A percentile compares a stretch with the other conserved stretches of the same genome.
Evolutionary conservation across 2,329 filamentous ascomycete species (phyloP).

Genomic region (Sclerotinia glacialis): DNA sequence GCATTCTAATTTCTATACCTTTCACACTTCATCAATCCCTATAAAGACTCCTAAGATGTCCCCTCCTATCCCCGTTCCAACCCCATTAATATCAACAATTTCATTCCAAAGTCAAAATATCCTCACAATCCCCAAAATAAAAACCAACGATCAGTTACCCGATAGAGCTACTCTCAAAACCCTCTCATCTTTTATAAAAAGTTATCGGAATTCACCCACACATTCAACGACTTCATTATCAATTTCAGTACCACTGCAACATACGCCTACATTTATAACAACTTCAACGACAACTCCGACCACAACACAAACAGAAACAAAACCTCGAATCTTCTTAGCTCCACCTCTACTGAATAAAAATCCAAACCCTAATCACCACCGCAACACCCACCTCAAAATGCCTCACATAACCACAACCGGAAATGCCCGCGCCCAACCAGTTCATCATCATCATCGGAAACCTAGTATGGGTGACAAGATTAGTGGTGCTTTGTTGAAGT

Average conservation of each 20-base stretch:
- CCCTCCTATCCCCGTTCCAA: not conserved
- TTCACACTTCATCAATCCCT: not conserved
- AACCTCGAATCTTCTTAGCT: not conserved
- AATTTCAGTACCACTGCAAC: not conserved
- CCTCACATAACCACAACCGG: constrained; percentile 20
- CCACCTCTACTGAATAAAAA: not conserved
- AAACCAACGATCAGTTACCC: constrained; percentile 1
- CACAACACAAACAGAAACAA: not conserved
- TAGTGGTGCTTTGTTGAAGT: constrained; percentile 69
- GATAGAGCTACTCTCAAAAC: constrained; percentile 5
- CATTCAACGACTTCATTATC: not conserved
- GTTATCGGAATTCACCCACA: not conserved
- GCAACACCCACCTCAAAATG: not conserved
- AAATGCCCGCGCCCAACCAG: not conserved
- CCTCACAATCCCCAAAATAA: not conserved
- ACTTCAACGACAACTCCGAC: not conserved
- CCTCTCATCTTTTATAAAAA: constrained; percentile 20
- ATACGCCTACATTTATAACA: not conserved
- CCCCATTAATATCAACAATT: not conserved
- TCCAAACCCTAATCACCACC: not conserved
- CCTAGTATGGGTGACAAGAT: constrained; percentile 68
- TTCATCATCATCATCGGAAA: constrained; percentile 7
- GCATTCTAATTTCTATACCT: too few species aligned
- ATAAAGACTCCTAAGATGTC: constrained; percentile 13
- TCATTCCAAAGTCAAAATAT: not conserved